Evolutionary conservation across 257 asterid species (phyloP).

Genomic region (Jasminum sambac): DNA sequence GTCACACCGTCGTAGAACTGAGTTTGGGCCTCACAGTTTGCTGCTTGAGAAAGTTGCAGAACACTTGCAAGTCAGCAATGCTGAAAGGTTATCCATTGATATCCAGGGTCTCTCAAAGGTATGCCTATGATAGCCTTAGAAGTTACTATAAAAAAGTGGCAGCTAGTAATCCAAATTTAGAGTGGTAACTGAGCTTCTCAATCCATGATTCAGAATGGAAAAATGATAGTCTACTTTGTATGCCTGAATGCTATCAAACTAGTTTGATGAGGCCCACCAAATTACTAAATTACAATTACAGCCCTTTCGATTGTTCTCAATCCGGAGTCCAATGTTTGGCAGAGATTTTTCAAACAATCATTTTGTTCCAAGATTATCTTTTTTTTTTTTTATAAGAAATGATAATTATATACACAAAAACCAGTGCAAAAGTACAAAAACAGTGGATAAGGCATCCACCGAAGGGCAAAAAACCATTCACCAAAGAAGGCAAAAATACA

Average conservation of each 20-base stretch:
- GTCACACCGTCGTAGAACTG: conserved; percentile 32
- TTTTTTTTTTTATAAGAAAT: too few species aligned
- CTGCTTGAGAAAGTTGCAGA: conserved; percentile 86
- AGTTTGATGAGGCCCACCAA: neutral
- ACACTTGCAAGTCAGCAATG: conserved; percentile 69
- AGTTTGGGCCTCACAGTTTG: conserved; percentile 54
- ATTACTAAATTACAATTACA: neutral
- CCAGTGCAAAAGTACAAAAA: too few species aligned
- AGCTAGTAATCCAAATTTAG: neutral
- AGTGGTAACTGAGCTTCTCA: neutral
- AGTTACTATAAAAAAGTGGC: conserved; percentile 7
- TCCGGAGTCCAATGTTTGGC: too few species aligned
- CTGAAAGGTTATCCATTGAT: conserved; percentile 64
- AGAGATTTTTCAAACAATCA: too few species aligned
- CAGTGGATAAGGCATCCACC: too few species aligned
- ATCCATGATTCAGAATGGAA: neutral
- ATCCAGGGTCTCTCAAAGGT: conserved; percentile 90
- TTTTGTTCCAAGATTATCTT: too few species aligned
- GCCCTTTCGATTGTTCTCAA: too few species aligned
- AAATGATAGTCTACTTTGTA: neutral
- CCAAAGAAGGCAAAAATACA: too few species aligned
- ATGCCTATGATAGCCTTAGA: conserved; percentile 14
- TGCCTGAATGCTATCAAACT: neutral
- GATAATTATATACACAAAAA: too few species aligned
- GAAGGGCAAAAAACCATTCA: too few species aligned